Evolutionary conservation across 2,329 filamentous ascomycete genomes (phyloP), one percentile per base, ranked within the genome.

Genomic region (Setomelanomma holmii): DNA sequence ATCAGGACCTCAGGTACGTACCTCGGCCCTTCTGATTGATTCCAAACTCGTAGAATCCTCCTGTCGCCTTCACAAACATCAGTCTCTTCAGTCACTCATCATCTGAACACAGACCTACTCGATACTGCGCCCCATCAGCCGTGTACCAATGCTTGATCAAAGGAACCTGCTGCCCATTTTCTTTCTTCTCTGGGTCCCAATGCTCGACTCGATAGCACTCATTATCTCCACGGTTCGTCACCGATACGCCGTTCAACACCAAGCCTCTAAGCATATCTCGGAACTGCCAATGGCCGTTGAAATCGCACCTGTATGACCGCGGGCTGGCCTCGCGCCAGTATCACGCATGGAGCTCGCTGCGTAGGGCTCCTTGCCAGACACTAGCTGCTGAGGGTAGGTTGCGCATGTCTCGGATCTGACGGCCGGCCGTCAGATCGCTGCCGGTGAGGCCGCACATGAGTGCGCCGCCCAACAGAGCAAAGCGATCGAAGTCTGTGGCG

Each of bases 101-200:
- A 11, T 6, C 12, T 8, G 5, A 5, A 23, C 4, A 19, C 8
- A 14, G 1, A 10, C 53, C n/a, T 47, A 61, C 60, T 11, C 49
- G 51, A 30, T 57, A 63, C 5, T 51, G 39, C 2, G 41, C 43
- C 0, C 47, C 56, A n/a, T 53, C 49, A 4, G 57, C 52, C 4
- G n/a, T 56, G 33, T 67, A 62, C 44, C 52, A 61, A 40, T 67
- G 60, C 10, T 56, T 47, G 16, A 53, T 50, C 0, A 45, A 49
- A 5, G 53, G 50, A 16, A 61, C 34, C 20, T 48, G 36, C 4
- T 53, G 27, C 0, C 56, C 61, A 14, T 57, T 41, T 2, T 48
- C 46, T 8, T 53, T 16, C 16, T 33, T 45, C 2, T 39, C 42
- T 1, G 51, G 43, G 30, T 66, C 47, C 58, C 55, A 54, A 36